Base-by-base conservation (phyloP, 495 filamentous ascomycete genomes). In the Amniculicola lignicola region DNA sequence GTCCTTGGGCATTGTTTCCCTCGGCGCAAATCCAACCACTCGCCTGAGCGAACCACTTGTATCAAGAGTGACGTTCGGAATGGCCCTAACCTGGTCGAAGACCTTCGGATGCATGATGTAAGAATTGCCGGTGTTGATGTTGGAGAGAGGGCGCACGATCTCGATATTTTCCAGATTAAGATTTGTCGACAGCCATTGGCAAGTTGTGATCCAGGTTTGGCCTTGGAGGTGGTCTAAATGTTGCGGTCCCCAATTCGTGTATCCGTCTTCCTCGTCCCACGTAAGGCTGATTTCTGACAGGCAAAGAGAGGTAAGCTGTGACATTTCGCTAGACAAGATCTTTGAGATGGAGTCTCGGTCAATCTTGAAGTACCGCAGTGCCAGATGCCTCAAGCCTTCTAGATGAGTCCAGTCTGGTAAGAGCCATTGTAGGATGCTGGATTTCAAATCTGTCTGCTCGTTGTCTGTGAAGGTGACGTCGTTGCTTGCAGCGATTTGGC, bases 31-130 rank as follows among this genome's bases (percentile, higher is more conserved):
- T n/a, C n/a, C n/a, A n/a, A n/a, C n/a, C n/a, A n/a, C n/a, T n/a
- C n/a, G n/a, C n/a, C n/a, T n/a, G n/a, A n/a, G n/a, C n/a, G n/a
- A n/a, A n/a, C n/a, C n/a, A n/a, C n/a, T n/a, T n/a, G n/a, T n/a
- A n/a, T n/a, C n/a, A n/a, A n/a, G n/a, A n/a, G n/a, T 39, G 36
- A 39, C 36, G n/a, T 39, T 39, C 4, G 36, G 36, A 15, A 39
- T 12, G 5, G 5, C 4, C 4, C 5, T 15, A 6, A 39, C 6
- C 36, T 39, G n/a, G 14, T 39, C n/a, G 36, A 39, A 15, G 19
- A 39, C n/a, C 4, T 39, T 39, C n/a, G n/a, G n/a, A 39, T 39
- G 36, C 36, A 39, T 15, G 5, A 6, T 4, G 14, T 21, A 44
- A 24, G 21, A 15, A 14, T 22, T 25, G 18, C 21, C 21, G 19